Evolutionary conservation across 495 filamentous ascomycete species (phyloP), one percentile per base, ranked within the genome.

Genomic region (Sordaria brevicollis): DNA sequence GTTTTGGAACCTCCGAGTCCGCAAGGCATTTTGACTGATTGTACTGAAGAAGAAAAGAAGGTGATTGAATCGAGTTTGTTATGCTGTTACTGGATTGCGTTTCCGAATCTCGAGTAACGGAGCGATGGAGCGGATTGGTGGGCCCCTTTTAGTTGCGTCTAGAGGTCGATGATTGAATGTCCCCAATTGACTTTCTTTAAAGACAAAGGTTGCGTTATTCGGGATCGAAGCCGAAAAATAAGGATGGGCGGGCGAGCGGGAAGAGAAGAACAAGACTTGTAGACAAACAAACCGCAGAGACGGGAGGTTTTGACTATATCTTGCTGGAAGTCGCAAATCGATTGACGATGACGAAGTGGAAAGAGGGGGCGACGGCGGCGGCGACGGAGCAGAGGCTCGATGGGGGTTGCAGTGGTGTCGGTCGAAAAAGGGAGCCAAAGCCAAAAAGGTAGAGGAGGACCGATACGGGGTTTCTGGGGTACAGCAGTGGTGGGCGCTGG

Each of bases 1-100:
- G 87, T 96, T 86, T 91, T 89, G 68, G 80, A 86, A 73, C 76
- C 87, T 81, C 82, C 89, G 79, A 88, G 85, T 65, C 89, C 86
- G 67, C 82, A 82, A 78, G 85, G 86, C 87, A 89, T 89, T 78
- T 77, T 79, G 73, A 67, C 38, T 65, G 54, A 35, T n/a, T 72
- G 57, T 68, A 37, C 5, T 15, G 39, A 39, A 66, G 43, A 31
- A 35, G 35, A 70, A 57, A 33, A 49, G 33, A 70, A 34, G 29
- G 25, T 41, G 29, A 35, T 21, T 54, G 66, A 25, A 37, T 69
- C 11, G 35, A 67, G 66, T 21, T 65, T 15, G 10, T 68, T 29
- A 35, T 33, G 38, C 34, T 54, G 35, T 38, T 68, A 25, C 41
- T 66, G 31, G 35, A 34, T 19, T 39, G 65, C 62, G 54, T 49